Percentiles rank a stretch among this genome's conserved stretches.
phyloP scores from a whole-genome alignment of 2,329 filamentous ascomycete species.

The Pseudopyrenochaeta lycopersici region DNA sequence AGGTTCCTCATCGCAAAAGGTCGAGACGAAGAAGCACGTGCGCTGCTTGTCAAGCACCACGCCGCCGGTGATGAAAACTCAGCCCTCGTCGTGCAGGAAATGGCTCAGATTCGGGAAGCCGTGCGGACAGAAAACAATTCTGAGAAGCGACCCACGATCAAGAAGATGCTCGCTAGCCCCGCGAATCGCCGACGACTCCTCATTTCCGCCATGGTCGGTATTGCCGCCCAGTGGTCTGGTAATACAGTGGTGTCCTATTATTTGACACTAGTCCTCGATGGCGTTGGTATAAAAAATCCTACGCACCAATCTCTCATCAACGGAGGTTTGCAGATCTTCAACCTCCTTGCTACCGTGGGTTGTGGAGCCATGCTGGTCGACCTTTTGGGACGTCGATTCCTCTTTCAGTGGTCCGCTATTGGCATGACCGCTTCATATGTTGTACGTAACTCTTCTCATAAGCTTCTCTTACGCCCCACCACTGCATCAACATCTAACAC shows the following conservation, averaged over 20 bases:
- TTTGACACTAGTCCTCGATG: conserved; percentile 46
- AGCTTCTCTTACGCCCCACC: background rate
- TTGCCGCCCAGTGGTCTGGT: conserved; percentile 22
- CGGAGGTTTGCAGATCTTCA: conserved; percentile 51
- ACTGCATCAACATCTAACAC: too few relatives aligned
- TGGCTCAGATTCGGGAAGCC: conserved; percentile 7
- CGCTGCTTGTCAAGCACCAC: conserved; percentile 64
- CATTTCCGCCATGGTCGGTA: conserved; percentile 19
- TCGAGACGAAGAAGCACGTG: conserved; percentile 61
- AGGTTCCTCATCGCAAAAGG: conserved; percentile 66
- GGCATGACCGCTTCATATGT: conserved; percentile 56
- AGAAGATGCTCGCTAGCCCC: conserved; percentile 20
- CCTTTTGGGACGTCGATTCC: conserved; percentile 51
- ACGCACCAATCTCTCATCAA: conserved; percentile 49
- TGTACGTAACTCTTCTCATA: conserved; percentile 53
- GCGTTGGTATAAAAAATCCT: conserved; percentile 47
- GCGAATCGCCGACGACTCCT: conserved; percentile 25
- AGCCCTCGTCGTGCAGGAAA: conserved; percentile 5
- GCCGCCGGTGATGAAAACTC: conserved; percentile 50
- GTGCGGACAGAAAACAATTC: conserved; percentile 18
- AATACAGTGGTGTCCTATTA: conserved; percentile 43
- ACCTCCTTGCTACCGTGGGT: conserved; percentile 42
- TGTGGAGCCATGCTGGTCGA: conserved; percentile 50
- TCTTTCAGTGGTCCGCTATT: conserved; percentile 52
- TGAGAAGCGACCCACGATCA: conserved; percentile 14